A percentile compares a stretch with the other conserved stretches of the same genome.
Conservation (phyloP, 78 protist genomes). For the Speleostelium caveatum region DNA sequence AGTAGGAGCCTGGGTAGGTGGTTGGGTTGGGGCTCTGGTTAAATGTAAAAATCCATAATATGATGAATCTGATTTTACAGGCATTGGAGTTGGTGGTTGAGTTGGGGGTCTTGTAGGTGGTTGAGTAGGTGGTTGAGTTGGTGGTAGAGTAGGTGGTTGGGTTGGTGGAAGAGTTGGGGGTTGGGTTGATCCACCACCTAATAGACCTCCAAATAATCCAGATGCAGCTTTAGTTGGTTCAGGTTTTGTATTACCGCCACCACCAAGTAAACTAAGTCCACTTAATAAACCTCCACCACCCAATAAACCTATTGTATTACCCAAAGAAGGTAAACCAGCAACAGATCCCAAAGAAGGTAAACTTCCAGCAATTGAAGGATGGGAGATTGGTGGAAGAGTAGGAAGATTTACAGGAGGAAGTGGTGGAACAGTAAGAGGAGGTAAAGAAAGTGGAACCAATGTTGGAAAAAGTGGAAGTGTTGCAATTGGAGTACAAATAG, state of each 20-base stretch:
- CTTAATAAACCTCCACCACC: background rate
- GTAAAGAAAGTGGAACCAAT: too few relatives aligned
- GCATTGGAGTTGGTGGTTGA: background rate
- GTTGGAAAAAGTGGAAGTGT: too few relatives aligned
- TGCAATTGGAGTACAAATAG: too few relatives aligned
- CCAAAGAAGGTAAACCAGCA: background rate
- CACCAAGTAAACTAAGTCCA: constrained; percentile 1
- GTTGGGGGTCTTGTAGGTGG: background rate
- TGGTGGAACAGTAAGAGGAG: too few relatives aligned
- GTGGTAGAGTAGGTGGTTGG: background rate
- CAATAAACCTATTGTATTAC: background rate
- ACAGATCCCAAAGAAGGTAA: background rate
- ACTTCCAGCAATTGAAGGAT: too few relatives aligned
- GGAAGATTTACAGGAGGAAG: too few relatives aligned
- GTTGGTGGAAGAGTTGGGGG: background rate
- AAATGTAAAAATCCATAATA: too few relatives aligned
- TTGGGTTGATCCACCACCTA: background rate
- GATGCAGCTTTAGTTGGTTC: background rate
- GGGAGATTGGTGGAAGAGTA: too few relatives aligned
- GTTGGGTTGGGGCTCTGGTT: background rate
- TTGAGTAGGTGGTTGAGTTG: background rate
- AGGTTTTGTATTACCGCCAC: background rate
- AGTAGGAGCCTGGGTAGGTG: background rate
- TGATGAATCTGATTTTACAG: background rate
- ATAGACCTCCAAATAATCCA: background rate